Evolutionary conservation across 345 rosid species (phyloP).

Genomic region (Abelmoschus esculentus): DNA sequence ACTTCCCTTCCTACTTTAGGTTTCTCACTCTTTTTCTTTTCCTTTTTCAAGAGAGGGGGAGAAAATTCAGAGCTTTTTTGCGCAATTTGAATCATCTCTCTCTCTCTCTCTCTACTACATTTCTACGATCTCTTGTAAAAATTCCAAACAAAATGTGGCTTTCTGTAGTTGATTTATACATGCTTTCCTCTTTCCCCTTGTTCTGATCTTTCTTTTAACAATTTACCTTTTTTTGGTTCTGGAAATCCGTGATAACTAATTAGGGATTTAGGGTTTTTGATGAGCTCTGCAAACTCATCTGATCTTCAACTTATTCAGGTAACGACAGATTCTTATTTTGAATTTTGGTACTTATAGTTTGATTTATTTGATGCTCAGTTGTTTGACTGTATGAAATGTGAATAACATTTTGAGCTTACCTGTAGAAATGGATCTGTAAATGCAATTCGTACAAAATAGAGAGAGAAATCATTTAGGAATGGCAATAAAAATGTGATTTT

Average conservation of each 20-base stretch:
- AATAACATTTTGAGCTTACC: not conserved
- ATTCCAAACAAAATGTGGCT: slow-evolving; percentile 2
- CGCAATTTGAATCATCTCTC: not conserved
- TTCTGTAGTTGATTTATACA: slow-evolving; percentile 11
- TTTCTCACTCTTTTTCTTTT: not conserved
- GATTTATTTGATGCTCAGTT: not conserved
- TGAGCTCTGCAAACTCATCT: not conserved
- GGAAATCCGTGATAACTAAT: not conserved
- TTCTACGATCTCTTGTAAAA: not conserved
- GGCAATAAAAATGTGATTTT: too few species aligned
- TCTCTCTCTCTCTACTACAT: too few species aligned
- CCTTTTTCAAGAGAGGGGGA: not conserved
- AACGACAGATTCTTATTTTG: not conserved
- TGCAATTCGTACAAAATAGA: not conserved
- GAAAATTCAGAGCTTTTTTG: not conserved
- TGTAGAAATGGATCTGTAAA: not conserved
- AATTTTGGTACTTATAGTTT: not conserved
- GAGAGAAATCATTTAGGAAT: not conserved
- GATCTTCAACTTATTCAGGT: slow-evolving; percentile 2
- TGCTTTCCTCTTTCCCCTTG: not conserved
- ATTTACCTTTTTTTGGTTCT: not conserved
- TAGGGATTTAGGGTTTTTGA: not conserved
- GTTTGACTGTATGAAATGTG: not conserved
- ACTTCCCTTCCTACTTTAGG: too few species aligned
- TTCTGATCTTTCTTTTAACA: not conserved